phyloP scores from a whole-genome alignment of 1,139 yeast genomes.

The Pichia sp. region DNA sequence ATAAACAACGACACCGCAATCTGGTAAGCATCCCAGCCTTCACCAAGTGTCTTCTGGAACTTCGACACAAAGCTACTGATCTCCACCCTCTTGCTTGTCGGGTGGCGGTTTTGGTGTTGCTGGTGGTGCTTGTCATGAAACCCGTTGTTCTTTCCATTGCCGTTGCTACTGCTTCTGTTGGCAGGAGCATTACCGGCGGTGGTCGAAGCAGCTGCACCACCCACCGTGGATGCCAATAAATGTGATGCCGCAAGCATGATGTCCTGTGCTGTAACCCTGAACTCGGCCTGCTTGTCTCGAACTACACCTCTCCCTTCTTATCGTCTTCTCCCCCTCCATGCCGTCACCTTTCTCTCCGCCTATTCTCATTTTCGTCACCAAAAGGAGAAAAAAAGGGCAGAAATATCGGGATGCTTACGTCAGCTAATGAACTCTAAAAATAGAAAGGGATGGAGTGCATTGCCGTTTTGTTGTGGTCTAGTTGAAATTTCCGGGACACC shows the following conservation, averaged over 20 bases:
- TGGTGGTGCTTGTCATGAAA: neutral
- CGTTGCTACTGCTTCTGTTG: neutral
- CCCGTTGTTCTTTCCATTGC: neutral
- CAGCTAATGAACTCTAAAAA: neutral
- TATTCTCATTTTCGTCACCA: neutral
- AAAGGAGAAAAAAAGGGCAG: neutral
- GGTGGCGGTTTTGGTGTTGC: neutral
- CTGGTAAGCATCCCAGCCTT: constrained; percentile 83
- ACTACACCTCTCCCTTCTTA: neutral
- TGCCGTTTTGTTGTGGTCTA: neutral
- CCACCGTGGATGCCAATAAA: neutral
- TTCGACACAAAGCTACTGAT: constrained; percentile 69
- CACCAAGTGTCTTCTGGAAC: constrained; percentile 67
- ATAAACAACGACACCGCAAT: constrained; percentile 71
- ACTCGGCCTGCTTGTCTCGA: neutral
- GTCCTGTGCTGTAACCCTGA: neutral
- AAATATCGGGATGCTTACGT: neutral
- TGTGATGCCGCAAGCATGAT: neutral
- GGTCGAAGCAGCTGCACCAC: neutral
- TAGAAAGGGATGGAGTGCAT: neutral
- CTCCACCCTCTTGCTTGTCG: constrained; percentile 49
- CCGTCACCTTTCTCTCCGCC: neutral
- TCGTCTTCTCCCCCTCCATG: neutral
- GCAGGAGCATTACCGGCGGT: neutral
- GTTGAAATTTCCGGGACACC: neutral